Base-by-base conservation (phyloP, 805 yeast species). In the Metschnikowia anglica region DNA sequence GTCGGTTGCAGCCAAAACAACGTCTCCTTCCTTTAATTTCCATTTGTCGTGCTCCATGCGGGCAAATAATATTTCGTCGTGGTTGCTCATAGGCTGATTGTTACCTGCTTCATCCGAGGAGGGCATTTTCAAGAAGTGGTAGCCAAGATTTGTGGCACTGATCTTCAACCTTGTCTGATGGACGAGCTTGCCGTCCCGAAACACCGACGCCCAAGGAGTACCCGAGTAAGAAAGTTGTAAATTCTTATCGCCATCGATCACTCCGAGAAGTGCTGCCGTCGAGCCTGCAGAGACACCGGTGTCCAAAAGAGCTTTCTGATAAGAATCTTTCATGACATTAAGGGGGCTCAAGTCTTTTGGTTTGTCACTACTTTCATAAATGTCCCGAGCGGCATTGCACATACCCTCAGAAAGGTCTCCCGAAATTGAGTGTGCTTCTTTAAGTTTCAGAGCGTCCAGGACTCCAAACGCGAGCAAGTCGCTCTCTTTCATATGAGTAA, bases 1-100 rank as follows among this genome's bases (percentile, higher is more conserved):
- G 12, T 39, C 19, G 8, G 42, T 39, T 3, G 37, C 42, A 11
- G 36, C 42, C 23, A 39, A 32, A 8, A 39, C 19, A 12, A 39
- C 20, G 29, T 39, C 37, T 9, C 42, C 42, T 7, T 25, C 19
- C 11, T 31, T 20, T 17, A 39, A 27, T 6, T 19, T 9, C 43
- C 43, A 40, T 6, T 24, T 11, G 7, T 40, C 34, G 11, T 28
- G 24, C 10, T 21, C 18, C 4, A 39, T 16, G n/a, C 13, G 3
- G 5, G 34, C 8, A 12, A 32, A 19, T 18, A 17, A 3, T 3
- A 28, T 12, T 12, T 18, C 2, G 20, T 17, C 16, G 8, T 23
- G 27, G n/a, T 9, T 15, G n/a, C n/a, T n/a, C n/a, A n/a, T n/a
- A n/a, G n/a, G n/a, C n/a, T n/a, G n/a, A n/a, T n/a, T n/a, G n/a